These are phyloP conservation scores for Lactifluus rugatus DNA, from an alignment of 768 basidiomycete genomes.

Conservation along the genomic window DNA sequence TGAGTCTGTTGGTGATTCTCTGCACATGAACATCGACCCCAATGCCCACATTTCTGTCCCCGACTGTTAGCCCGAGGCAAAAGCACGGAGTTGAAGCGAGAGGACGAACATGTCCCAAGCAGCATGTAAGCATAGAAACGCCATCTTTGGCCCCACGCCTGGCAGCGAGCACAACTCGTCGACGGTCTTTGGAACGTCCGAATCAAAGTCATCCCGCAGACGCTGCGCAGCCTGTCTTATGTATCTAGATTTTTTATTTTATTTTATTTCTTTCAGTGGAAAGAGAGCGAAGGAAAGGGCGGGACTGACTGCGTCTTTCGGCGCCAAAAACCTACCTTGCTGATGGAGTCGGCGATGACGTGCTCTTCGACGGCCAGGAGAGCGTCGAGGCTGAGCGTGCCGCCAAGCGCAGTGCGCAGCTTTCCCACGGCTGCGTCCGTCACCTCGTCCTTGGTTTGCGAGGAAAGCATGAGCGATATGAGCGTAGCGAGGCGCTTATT, in stretches of 20 bases:
- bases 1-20: constrained; percentile 83
- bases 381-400: constrained; percentile 65
- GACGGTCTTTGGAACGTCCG: constrained; percentile 82
- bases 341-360: constrained; percentile 65
- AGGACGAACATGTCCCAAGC: constrained; percentile 70
- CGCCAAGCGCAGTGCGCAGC: constrained; percentile 64
- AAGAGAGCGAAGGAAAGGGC: neutral
- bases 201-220: constrained; percentile 61
- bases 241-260: constrained; percentile 38
- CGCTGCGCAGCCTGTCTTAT: constrained; percentile 62
- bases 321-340: constrained; percentile 90
- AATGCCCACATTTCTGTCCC: constrained; percentile 68
- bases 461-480: constrained; percentile 89
- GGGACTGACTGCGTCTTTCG: constrained; percentile 65
- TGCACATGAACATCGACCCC: constrained; percentile 97
- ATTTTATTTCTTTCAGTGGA: neutral
- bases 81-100: neutral
- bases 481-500: constrained; percentile 77
- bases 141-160: constrained; percentile 97
- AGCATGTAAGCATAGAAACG: constrained; percentile 71
- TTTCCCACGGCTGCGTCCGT: constrained; percentile 71
- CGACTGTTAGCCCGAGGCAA: neutral
- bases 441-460: constrained; percentile 91
- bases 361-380: constrained; percentile 53
- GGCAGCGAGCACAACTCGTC: constrained; percentile 81